Conservation (phyloP, 2,329 filamentous ascomycete genomes). For the Elsinoe fawcettii region DNA sequence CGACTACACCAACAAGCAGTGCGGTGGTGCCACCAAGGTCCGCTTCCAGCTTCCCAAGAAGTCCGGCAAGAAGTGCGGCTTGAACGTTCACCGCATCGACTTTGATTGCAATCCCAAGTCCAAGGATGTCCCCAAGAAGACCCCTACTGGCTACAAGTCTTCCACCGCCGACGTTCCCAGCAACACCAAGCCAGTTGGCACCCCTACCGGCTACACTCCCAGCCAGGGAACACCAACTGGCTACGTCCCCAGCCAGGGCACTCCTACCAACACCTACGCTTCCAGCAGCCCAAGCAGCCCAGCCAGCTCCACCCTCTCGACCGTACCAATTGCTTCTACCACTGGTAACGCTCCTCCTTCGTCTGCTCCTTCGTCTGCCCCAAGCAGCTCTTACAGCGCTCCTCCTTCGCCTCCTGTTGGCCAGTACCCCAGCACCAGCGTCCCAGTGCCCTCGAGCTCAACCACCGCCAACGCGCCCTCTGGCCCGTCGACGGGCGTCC, state of each 20-base stretch:
- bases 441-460: constrained; percentile 1
- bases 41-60: constrained; percentile 53
- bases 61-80: constrained; percentile 50
- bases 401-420: constrained; percentile 14
- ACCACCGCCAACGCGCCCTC: constrained; percentile 9
- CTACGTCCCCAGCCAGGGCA: constrained; percentile 17
- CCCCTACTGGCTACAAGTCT: constrained; percentile 19
- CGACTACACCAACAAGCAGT: constrained; percentile 74
- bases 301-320: constrained; percentile 16
- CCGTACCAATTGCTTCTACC: not conserved
- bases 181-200: constrained; percentile 10
- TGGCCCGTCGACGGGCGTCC: constrained; percentile 6
- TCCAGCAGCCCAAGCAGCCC: constrained; percentile 9
- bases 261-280: constrained; percentile 14
- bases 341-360: constrained; percentile 14
- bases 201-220: constrained; percentile 8
- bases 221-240: not conserved
- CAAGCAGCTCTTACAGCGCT: constrained; percentile 17
- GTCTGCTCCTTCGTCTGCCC: constrained; percentile 10
- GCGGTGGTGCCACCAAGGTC: constrained; percentile 80
- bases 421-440: constrained; percentile 12
- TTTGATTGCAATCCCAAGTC: constrained; percentile 58
- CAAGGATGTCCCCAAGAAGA: constrained; percentile 26
- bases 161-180: constrained; percentile 18
- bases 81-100: constrained; percentile 65